A percentile compares a stretch with the other conserved stretches of the same genome.
Conservation (phyloP, 805 yeast genomes). For the Candida mattraensis region DNA sequence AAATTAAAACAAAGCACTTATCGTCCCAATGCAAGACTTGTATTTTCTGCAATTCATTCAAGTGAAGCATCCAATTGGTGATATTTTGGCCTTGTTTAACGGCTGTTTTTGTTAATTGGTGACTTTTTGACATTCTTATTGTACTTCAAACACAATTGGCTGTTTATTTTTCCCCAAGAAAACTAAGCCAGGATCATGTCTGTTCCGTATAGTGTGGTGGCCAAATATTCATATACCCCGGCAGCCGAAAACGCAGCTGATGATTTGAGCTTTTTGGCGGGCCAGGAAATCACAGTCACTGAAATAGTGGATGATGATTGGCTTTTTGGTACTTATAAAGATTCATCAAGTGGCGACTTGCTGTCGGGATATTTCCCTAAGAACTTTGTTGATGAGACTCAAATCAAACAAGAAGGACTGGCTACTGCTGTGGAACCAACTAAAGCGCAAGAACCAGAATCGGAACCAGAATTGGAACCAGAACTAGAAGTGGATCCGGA, state of each 20-base stretch:
- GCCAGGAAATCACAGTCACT: constrained; percentile 72
- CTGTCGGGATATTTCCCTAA: constrained; percentile 83
- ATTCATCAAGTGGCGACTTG: constrained; percentile 39
- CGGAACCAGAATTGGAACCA: constrained; percentile 1
- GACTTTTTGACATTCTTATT: no score
- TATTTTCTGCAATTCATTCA: no score
- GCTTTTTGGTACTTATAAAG: constrained; percentile 69
- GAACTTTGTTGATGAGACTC: constrained; percentile 68
- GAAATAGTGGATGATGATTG: constrained; percentile 89
- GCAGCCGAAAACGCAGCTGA: constrained; percentile 66
- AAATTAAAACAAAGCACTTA: no score
- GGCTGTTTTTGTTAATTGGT: no score
- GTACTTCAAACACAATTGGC: no score
- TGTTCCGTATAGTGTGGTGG: constrained; percentile 31
- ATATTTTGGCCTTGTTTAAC: no score
- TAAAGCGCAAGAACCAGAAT: constrained; percentile 3
- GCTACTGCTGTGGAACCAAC: constrained; percentile 5
- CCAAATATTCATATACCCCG: constrained; percentile 33
- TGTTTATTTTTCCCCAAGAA: no score
- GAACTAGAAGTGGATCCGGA: constrained; percentile 6
- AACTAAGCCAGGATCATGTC: constrained; percentile 22
- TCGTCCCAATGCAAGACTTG: no score
- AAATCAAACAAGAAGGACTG: constrained; percentile 13
- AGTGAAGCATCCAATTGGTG: no score
- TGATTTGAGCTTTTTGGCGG: constrained; percentile 70